Conservation (phyloP, 176 grass and related monocot genomes). For the Avena sativa region DNA sequence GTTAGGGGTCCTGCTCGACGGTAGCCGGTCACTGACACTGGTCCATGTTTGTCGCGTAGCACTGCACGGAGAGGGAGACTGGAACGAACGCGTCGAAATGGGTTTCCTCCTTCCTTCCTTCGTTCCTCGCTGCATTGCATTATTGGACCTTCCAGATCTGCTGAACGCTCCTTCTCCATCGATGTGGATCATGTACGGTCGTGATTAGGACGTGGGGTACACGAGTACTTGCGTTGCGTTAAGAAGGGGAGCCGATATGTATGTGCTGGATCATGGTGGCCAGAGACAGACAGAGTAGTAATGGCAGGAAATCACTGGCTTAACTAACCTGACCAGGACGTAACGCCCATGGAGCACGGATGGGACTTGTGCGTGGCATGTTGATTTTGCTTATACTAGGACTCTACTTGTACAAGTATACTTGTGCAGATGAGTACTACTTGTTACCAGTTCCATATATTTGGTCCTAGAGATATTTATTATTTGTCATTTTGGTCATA, state of each 20-base stretch:
- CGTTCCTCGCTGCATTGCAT: background rate
- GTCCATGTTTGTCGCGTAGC: background rate
- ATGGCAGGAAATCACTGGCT: background rate
- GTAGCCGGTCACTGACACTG: background rate
- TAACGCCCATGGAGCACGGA: background rate
- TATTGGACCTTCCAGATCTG: background rate
- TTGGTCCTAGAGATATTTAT: no score
- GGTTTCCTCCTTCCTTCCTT: background rate
- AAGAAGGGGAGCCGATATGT: background rate
- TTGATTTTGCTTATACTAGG: no score
- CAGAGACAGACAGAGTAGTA: background rate
- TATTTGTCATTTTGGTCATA: no score
- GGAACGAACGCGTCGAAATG: background rate
- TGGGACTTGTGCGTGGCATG: no score
- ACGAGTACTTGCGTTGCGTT: background rate
- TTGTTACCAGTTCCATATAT: no score
- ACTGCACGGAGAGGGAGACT: background rate
- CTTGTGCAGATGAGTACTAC: no score
- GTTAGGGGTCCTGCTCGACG: background rate
- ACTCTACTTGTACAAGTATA: no score
- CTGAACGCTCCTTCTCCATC: no score
- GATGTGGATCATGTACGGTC: background rate
- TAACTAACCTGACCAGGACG: background rate
- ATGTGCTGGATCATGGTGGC: background rate
- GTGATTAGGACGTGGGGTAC: background rate